Percentiles rank a stretch among this genome's conserved stretches.
These are phyloP conservation scores for Trichoderma pleuroti DNA, from an alignment of 2,329 filamentous ascomycete genomes.

Conservation along the genomic window DNA sequence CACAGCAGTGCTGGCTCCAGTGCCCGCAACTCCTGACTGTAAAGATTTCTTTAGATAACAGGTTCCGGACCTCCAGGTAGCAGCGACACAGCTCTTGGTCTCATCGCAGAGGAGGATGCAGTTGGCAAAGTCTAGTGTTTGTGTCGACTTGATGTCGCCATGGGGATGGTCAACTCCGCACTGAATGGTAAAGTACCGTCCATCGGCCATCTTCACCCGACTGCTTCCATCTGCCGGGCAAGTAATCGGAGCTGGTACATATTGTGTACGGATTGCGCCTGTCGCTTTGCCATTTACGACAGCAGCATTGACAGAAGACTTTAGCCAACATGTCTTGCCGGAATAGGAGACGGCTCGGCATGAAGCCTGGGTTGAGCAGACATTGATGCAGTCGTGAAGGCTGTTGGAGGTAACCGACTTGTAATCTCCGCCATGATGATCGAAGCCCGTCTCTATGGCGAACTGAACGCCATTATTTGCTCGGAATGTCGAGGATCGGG, in stretches of 20 bases:
- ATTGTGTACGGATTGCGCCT: neutral
- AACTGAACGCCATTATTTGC: neutral
- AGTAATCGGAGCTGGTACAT: neutral
- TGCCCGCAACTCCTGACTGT: neutral
- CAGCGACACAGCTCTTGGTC: neutral
- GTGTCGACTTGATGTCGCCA: neutral
- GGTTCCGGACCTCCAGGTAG: neutral
- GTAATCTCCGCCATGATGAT: neutral
- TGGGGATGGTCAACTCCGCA: neutral
- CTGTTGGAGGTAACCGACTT: neutral
- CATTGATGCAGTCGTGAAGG: constrained; percentile 1
- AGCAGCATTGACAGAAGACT: neutral
- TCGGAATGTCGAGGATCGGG: neutral
- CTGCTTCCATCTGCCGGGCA: neutral
- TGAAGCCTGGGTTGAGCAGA: neutral
- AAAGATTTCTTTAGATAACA: constrained; percentile 4
- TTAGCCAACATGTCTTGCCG: constrained; percentile 1
- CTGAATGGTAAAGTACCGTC: neutral
- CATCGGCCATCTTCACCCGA: neutral
- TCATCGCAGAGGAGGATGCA: constrained; percentile 5
- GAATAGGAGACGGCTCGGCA: neutral
- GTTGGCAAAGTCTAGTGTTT: neutral
- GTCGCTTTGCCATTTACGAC: neutral
- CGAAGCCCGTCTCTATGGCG: neutral
- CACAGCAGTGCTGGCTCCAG: neutral